These are phyloP conservation scores for Paramecium bursaria DNA, from an alignment of 73 alveolate genomes.

Conservation along the genomic window DNA sequence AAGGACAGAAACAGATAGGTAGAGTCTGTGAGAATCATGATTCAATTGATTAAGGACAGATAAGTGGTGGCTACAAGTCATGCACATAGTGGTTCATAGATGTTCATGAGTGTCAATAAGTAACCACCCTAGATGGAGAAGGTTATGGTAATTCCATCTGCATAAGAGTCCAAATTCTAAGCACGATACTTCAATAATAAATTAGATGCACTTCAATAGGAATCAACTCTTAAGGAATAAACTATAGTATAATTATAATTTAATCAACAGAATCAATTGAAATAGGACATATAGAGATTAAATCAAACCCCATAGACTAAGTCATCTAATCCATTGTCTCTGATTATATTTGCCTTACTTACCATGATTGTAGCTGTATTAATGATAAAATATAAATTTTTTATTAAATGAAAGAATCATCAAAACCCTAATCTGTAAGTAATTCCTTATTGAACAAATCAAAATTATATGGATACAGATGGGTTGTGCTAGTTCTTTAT, in stretches of 20 bases:
- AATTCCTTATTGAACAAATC: no score
- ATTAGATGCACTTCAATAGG: slow-evolving; percentile 33
- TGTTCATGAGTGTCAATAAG: slow-evolving; percentile 34
- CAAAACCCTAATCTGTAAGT: no score
- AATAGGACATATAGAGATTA: no score
- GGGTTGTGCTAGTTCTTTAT: slow-evolving; percentile 13
- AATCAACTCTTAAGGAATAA: neutral
- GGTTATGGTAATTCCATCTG: slow-evolving; percentile 21
- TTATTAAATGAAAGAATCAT: no score
- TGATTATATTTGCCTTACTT: no score
- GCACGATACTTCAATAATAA: slow-evolving; percentile 41
- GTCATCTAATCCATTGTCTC: no score
- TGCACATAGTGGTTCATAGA: slow-evolving; percentile 3
- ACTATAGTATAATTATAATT: no score
- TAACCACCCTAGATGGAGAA: neutral
- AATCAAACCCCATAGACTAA: no score
- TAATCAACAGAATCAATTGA: no score
- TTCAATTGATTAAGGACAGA: slow-evolving; percentile 12
- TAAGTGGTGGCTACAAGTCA: neutral
- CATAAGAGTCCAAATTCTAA: slow-evolving; percentile 23
- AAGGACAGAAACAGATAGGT: neutral
- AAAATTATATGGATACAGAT: slow-evolving; percentile 19
- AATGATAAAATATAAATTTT: no score
- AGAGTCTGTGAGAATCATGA: neutral
- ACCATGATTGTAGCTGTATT: no score